Evolutionary conservation across 495 filamentous ascomycete species (phyloP).

Genomic region (Trichocladium uniseriatum): DNA sequence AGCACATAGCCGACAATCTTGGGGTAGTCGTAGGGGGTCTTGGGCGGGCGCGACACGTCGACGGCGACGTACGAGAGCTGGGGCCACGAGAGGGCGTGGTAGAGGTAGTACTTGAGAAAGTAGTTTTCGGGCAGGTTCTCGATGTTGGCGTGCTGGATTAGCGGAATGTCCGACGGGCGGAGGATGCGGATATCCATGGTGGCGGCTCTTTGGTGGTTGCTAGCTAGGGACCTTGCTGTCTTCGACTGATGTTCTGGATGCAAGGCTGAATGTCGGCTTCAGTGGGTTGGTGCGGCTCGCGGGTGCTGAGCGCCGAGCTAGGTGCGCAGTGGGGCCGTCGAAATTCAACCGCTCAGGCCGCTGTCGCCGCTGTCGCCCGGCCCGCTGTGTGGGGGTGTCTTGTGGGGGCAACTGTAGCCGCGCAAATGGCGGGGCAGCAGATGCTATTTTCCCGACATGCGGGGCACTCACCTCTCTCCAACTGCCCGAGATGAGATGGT

Average conservation of each 20-base stretch:
- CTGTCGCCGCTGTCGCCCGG: constrained; percentile 3
- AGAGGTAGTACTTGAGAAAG: constrained; percentile 99
- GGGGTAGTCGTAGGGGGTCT: constrained; percentile 76
- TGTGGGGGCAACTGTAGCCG: constrained; percentile 18
- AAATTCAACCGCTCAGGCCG: not conserved
- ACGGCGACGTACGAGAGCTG: constrained; percentile 95
- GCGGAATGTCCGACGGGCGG: constrained; percentile 69
- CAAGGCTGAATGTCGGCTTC: too few relatives aligned
- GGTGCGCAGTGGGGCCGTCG: not conserved
- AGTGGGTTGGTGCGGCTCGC: not conserved
- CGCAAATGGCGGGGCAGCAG: constrained; percentile 28
- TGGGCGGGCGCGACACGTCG: constrained; percentile 67
- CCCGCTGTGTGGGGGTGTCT: not conserved
- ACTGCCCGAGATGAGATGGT: not conserved
- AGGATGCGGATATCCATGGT: constrained; percentile 76
- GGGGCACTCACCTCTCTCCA: constrained; percentile 9
- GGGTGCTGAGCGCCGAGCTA: constrained; percentile 4
- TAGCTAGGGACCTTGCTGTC: too few relatives aligned
- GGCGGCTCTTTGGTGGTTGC: too few relatives aligned
- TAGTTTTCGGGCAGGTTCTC: constrained; percentile 99
- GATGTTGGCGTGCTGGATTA: constrained; percentile 96
- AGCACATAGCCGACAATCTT: constrained; percentile 99
- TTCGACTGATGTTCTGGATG: too few relatives aligned
- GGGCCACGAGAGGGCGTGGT: constrained; percentile 96
- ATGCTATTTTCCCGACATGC: constrained; percentile 7